phyloP scores from a whole-genome alignment of 345 rosid species.

The Syzygium jambos region DNA sequence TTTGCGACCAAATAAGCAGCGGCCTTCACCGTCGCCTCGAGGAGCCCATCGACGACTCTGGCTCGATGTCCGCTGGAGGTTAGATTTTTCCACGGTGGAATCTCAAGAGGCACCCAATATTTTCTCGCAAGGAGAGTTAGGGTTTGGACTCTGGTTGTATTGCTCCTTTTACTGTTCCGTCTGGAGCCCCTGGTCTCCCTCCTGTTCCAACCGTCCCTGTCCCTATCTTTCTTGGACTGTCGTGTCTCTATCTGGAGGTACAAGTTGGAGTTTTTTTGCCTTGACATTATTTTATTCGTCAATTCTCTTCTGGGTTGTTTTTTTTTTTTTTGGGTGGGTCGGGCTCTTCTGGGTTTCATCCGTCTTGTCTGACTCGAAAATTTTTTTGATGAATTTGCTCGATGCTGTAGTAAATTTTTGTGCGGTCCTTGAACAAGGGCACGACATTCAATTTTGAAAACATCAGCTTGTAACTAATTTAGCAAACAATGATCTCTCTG shows the following conservation, averaged over 20 bases:
- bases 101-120: no score
- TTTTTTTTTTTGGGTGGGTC: no score
- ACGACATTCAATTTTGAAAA: neutral
- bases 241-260: neutral
- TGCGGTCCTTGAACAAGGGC: neutral
- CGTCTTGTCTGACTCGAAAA: neutral
- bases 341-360: neutral
- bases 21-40: no score
- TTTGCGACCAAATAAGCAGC: no score
- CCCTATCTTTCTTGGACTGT: neutral
- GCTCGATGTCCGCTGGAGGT: no score
- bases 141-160: no score
- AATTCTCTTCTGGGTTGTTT: neutral
- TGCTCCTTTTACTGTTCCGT: neutral
- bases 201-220: neutral
- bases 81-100: no score
- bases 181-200: neutral
- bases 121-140: no score
- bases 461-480: neutral
- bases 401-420: neutral
- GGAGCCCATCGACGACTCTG: no score
- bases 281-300: neutral
- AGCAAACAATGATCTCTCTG: neutral
- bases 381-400: neutral
- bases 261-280: neutral